Conservation (phyloP, 2,329 filamentous ascomycete genomes). For the Fusarium pininemorale region DNA sequence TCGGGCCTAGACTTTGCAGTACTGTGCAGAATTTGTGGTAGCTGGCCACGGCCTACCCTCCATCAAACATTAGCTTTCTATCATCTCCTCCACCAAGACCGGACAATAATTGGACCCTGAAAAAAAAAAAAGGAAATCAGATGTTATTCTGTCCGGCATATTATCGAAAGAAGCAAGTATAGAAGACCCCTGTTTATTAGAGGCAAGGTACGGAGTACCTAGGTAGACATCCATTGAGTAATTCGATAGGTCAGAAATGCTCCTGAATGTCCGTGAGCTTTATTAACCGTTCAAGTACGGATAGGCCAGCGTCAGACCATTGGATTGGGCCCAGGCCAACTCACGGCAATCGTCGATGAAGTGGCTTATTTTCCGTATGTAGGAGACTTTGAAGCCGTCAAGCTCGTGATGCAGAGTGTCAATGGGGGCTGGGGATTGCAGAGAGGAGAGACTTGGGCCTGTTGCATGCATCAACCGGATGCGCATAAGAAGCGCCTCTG, state of each 20-base stretch:
- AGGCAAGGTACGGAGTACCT: background rate
- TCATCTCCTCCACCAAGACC: background rate
- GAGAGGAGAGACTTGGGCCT: background rate
- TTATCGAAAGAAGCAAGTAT: conserved; percentile 4
- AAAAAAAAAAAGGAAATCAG: background rate
- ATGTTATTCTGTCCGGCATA: background rate
- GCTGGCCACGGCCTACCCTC: background rate
- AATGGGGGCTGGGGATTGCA: conserved; percentile 27
- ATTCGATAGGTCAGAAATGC: conserved; percentile 19
- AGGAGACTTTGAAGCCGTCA: conserved; percentile 1
- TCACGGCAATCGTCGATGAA: conserved; percentile 26
- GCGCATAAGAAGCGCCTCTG: conserved; percentile 30
- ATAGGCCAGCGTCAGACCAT: conserved; percentile 13
- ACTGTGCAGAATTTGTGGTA: background rate
- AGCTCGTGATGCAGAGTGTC: conserved; percentile 31
- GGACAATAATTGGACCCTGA: conserved; percentile 15
- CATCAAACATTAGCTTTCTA: background rate
- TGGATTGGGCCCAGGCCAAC: background rate
- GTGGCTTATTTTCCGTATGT: conserved; percentile 16
- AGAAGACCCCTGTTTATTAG: conserved; percentile 18
- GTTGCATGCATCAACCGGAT: conserved; percentile 34
- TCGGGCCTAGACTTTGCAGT: conserved; percentile 1
- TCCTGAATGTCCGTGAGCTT: conserved; percentile 6
- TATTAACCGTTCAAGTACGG: conserved; percentile 2
- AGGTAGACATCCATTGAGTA: conserved; percentile 3